Evolutionary conservation across 108 stramenopile genomes (phyloP), one percentile per base, ranked within the genome.

Genomic region (Conticribra weissflogii): DNA sequence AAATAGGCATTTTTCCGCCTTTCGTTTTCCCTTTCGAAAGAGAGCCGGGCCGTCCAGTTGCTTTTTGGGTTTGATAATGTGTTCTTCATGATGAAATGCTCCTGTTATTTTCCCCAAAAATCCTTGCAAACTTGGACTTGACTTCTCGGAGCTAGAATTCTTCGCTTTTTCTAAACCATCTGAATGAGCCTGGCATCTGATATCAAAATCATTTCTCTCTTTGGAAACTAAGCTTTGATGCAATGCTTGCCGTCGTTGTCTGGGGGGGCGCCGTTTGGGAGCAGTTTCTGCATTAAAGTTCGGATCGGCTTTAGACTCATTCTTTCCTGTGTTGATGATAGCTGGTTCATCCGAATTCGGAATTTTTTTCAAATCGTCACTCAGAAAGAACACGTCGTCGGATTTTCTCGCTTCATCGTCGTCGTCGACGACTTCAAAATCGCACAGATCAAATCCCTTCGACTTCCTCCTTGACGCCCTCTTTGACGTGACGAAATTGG

Each of bases 11-110:
- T 63, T 71, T 12, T 50, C 50, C 14, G 62, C 51, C 36, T 63
- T 52, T 23, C 44, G 19, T 44, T 63, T 68, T 16, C 66, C 66
- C 14, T 45, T 30, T 3, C 66, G 66, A 30, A 68, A 68, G 55
- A 48, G 57, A 19, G 17, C 46, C 16, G 29, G 27, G 14, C 66
- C 66, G 2, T 55, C 9, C 41, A 36, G 25, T 41, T 27, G 16
- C 12, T 12, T 18, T 34, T 25, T 21, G 44, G 18, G 3, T 5
- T 17, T 21, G 33, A 29, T 3, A 32, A 25, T 18, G 3, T 36
- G 32, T 27, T 23, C 50, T 57, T 30, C 30, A 28, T 57, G 25
- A n/a, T 9, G 30, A n/a, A n/a, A n/a, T n/a, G n/a, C 56, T n/a
- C 28, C n/a, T 30, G 17, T 18, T 3, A 33, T 4, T 32, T 2